These are phyloP conservation scores for Microdochium trichocladiopsis DNA, from an alignment of 2,329 filamentous ascomycete genomes.

Conservation along the genomic window DNA sequence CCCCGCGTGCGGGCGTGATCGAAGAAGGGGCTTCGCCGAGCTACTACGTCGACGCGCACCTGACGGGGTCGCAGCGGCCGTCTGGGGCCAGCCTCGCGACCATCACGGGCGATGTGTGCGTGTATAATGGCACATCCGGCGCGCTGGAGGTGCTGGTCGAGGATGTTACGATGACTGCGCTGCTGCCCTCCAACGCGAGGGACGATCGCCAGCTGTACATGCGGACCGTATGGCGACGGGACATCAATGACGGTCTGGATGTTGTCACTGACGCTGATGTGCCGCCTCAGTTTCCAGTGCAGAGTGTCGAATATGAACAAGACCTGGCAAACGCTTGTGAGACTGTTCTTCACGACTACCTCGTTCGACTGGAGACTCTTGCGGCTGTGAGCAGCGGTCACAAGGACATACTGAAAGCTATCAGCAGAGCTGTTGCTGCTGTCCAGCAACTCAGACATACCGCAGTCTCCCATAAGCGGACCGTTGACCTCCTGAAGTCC, in stretches of 20 bases:
- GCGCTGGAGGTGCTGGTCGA: constrained; percentile 18
- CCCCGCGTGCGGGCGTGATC: not conserved
- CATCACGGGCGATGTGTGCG: constrained; percentile 9
- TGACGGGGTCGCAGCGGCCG: not conserved
- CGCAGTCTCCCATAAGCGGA: not conserved
- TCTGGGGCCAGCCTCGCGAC: constrained; percentile 3
- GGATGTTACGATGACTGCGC: constrained; percentile 16
- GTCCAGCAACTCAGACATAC: not conserved
- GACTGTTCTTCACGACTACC: not conserved
- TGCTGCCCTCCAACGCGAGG: constrained; percentile 15
- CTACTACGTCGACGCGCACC: not conserved
- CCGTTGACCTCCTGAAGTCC: not conserved
- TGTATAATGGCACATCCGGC: constrained; percentile 16
- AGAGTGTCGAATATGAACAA: not conserved
- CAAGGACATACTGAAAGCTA: not conserved
- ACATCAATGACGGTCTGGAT: not conserved
- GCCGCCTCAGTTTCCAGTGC: not conserved
- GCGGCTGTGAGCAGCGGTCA: not conserved
- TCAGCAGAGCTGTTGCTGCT: not conserved
- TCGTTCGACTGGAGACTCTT: not conserved
- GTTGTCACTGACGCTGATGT: not conserved
- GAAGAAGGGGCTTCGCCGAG: not conserved
- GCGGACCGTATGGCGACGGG: constrained; percentile 12
- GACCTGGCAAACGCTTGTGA: not conserved
- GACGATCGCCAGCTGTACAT: constrained; percentile 22